Conservation (phyloP, 2,329 filamentous ascomycete species). For the Penicillium sp. region DNA sequence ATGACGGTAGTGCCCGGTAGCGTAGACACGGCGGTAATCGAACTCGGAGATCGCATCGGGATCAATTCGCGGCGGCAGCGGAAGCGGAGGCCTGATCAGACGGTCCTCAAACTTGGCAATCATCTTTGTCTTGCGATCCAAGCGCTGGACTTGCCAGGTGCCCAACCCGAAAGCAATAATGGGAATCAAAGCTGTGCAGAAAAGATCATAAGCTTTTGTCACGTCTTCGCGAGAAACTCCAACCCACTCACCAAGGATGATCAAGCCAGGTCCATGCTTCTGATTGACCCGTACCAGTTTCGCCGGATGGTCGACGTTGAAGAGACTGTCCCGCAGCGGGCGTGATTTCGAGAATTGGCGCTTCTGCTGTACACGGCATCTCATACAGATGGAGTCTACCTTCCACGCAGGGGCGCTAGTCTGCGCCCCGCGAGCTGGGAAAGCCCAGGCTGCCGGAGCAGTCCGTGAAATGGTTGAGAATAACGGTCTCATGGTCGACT, state of each 20-base stretch:
- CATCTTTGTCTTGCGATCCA: constrained; percentile 91
- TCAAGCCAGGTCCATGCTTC: constrained; percentile 76
- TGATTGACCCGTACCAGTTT: constrained; percentile 74
- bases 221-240: neutral
- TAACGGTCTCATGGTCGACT: constrained; percentile 31
- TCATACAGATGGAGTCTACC: constrained; percentile 37
- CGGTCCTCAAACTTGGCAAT: constrained; percentile 92
- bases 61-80: constrained; percentile 81
- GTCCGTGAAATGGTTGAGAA: constrained; percentile 32
- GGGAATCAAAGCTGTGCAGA: constrained; percentile 73
- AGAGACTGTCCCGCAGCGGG: constrained; percentile 68
- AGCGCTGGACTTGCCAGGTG: constrained; percentile 91
- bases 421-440: constrained; percentile 25
- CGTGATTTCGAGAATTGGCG: constrained; percentile 52
- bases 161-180: constrained; percentile 87
- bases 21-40: constrained; percentile 82
- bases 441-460: constrained; percentile 24
- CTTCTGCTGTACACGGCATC: constrained; percentile 41
- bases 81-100: constrained; percentile 79
- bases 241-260: constrained; percentile 65
- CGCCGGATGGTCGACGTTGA: constrained; percentile 83
- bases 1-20: constrained; percentile 74
- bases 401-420: constrained; percentile 23
- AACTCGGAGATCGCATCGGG: constrained; percentile 81
- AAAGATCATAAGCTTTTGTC: constrained; percentile 10